Evolutionary conservation across 2,329 filamentous ascomycete species (phyloP), one percentile per base, ranked within the genome.

Genomic region (Endoconidiophora laricicola): DNA sequence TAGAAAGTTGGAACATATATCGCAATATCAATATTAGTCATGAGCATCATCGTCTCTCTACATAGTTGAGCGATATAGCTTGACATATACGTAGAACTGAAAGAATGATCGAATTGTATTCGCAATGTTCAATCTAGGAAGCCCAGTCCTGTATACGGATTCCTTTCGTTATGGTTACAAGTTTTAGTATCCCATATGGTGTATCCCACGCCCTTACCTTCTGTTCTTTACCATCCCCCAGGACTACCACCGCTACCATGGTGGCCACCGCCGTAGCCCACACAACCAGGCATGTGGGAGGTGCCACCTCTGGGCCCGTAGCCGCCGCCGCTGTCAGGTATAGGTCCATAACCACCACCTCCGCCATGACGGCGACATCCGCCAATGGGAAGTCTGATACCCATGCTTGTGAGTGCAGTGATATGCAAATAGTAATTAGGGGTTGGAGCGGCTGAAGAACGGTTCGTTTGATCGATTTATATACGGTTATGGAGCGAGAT

Each of bases 271-370:
- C 38, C 26, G n/a, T 49, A 24, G 20, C 36, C 36, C 3, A 9
- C 14, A 33, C 46, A 26, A 5, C 37, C 18, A n/a, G 42, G 42
- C 42, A 44, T 44, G 23, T 44, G 42, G 16, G 42, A 44, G 6
- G 26, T 7, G n/a, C 42, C 42, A 14, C 42, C 42, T 24, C 44
- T 26, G 5, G n/a, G n/a, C 1, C 22, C 18, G 26, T 23, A 9
- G n/a, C 46, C 46, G 33, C 46, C 46, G n/a, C 26, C 22, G 18
- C 12, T 23, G n/a, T 66, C 20, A 57, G 42, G 42, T 44, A 23
- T 44, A 7, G 42, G 42, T 16, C 42, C 42, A 5, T 26, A 22
- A 12, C 23, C 23, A 22, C 43, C 43, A 33, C 26, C 26, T 9
- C 26, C 26, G 7, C 12, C 7, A 33, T 44, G 22, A 29, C 23